These are phyloP conservation scores for Coemansia sp. DNA, from an alignment of 192 early-diverging fungal genomes.

Conservation along the genomic window DNA sequence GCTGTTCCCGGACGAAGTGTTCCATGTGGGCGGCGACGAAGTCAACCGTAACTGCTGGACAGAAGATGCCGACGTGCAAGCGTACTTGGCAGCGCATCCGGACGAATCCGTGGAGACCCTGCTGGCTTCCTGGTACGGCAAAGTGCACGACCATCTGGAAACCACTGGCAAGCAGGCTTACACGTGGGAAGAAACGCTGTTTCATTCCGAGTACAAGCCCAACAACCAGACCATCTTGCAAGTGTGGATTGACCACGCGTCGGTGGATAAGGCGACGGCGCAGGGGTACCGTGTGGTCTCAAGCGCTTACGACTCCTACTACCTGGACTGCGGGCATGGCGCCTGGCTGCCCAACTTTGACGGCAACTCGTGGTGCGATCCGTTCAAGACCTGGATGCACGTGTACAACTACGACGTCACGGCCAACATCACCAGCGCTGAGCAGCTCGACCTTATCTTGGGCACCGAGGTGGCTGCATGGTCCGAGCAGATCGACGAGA, in stretches of 20 bases:
- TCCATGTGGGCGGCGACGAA: conserved; percentile 79
- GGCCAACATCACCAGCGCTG: conserved; percentile 53
- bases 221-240: conserved; percentile 63
- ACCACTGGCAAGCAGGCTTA: conserved; percentile 60
- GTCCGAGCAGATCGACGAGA: conserved; percentile 67
- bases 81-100: conserved; percentile 25
- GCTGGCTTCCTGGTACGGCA: conserved; percentile 52
- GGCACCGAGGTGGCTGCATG: conserved; percentile 67
- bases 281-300: conserved; percentile 65
- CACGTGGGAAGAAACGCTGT: conserved; percentile 79
- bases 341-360: conserved; percentile 67
- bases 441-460: conserved; percentile 58
- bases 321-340: conserved; percentile 75
- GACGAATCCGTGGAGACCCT: conserved; percentile 27
- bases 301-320: conserved; percentile 58
- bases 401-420: conserved; percentile 64
- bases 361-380: conserved; percentile 71
- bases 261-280: conserved; percentile 53
- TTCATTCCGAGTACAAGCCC: conserved; percentile 52
- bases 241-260: conserved; percentile 62
- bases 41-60: conserved; percentile 68
- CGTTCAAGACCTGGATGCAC: conserved; percentile 73
- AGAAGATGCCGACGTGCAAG: conserved; percentile 45
- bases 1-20: conserved; percentile 66
- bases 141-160: conserved; percentile 56